These are phyloP conservation scores for Asterionellopsis glacialis DNA, from an alignment of 108 stramenopile species.

Conservation along the genomic window DNA sequence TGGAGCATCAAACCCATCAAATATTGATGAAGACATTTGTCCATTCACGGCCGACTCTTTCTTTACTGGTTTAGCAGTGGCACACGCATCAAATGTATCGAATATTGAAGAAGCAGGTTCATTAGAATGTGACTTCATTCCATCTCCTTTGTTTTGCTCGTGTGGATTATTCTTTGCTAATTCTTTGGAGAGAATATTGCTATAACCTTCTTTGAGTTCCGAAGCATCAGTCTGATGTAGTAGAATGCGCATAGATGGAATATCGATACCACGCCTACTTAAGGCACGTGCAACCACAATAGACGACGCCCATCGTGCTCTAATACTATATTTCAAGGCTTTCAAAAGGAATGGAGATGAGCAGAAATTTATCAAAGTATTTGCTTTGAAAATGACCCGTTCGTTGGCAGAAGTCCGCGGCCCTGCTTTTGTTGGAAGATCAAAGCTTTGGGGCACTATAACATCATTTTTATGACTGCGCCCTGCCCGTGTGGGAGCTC, in stretches of 20 bases:
- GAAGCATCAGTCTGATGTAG: conserved; percentile 20
- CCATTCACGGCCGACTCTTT: background rate
- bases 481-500: conserved; percentile 33
- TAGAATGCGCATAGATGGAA: conserved; percentile 45
- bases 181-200: background rate
- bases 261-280: conserved; percentile 52
- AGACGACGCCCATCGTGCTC: conserved; percentile 51
- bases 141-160: conserved; percentile 1
- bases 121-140: background rate
- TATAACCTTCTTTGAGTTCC: conserved; percentile 18
- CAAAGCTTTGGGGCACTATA: background rate
- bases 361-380: conserved; percentile 62
- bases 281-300: conserved; percentile 49
- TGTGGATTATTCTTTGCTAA: too few relatives aligned
- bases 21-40: conserved; percentile 42
- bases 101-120: conserved; percentile 19
- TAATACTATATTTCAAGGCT: conserved; percentile 39
- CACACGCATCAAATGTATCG: conserved; percentile 13
- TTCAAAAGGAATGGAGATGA: conserved; percentile 56
- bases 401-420: background rate
- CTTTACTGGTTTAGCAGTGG: too few relatives aligned
- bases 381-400: conserved; percentile 35
- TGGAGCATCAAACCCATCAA: conserved; percentile 46
- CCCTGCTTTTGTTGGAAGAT: background rate
- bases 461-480: conserved; percentile 9